A percentile compares a stretch with the other conserved stretches of the same genome.
These are phyloP conservation scores for Penicillium canescens DNA, from an alignment of 495 filamentous ascomycete species.

Conservation along the genomic window DNA sequence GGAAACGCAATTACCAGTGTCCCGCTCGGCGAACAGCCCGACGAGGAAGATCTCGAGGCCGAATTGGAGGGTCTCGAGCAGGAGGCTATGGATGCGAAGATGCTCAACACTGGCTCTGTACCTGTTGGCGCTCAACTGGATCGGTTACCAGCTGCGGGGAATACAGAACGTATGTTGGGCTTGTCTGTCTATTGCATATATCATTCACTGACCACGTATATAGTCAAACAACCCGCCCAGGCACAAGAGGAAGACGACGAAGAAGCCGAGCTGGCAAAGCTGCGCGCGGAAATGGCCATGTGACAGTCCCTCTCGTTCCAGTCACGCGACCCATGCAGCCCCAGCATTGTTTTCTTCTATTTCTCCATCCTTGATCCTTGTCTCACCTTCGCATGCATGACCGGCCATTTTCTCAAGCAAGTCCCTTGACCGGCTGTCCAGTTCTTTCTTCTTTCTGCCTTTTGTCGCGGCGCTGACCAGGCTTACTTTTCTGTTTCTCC, in stretches of 20 bases:
- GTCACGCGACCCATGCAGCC: conserved; percentile 2
- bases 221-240: conserved; percentile 43
- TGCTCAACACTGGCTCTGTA: conserved; percentile 83
- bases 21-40: conserved; percentile 67
- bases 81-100: conserved; percentile 86
- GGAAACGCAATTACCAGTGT: conserved; percentile 75
- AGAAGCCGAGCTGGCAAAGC: conserved; percentile 88
- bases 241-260: conserved; percentile 82
- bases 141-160: conserved; percentile 68
- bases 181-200: neutral
- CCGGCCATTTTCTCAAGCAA: conserved; percentile 9
- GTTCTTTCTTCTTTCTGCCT: neutral
- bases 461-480: neutral
- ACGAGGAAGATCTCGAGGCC: conserved; percentile 83
- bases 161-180: conserved; percentile 67
- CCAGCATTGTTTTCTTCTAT: conserved; percentile 1
- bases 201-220: conserved; percentile 4
- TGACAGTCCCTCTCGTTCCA: conserved; percentile 11
- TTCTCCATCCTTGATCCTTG: neutral
- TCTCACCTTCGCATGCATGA: conserved; percentile 3
- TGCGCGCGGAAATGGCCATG: conserved; percentile 98
- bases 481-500: neutral
- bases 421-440: neutral
- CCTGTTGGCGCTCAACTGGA: conserved; percentile 70
- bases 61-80: conserved; percentile 80